Conservation (phyloP, 2,329 filamentous ascomycete genomes). For the Emmonsiellopsis sp. region DNA sequence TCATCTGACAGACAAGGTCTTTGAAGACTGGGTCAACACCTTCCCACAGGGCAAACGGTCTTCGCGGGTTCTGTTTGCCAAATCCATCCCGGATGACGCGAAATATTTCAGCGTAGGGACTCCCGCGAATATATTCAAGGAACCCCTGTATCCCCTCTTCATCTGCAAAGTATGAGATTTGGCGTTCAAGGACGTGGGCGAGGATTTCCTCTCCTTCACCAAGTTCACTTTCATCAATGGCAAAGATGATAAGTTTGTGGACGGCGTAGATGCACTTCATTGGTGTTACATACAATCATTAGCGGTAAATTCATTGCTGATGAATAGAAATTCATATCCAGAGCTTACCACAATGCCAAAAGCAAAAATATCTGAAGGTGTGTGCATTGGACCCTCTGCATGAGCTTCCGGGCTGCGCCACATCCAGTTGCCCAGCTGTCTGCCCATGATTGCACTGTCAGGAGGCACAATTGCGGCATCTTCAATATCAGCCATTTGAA, state of each 20-base stretch:
- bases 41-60: conserved; percentile 22
- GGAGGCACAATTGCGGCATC: conserved; percentile 8
- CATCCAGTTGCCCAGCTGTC: conserved; percentile 16
- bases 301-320: not conserved
- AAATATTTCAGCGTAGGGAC: conserved; percentile 28
- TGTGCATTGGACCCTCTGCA: conserved; percentile 13
- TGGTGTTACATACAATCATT: not conserved
- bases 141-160: conserved; percentile 29
- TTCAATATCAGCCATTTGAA: conserved; percentile 19
- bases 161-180: conserved; percentile 37
- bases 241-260: conserved; percentile 31
- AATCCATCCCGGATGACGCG: conserved; percentile 28
- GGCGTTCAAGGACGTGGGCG: conserved; percentile 31
- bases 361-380: conserved; percentile 2
- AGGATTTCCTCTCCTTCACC: conserved; percentile 24
- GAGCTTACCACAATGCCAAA: conserved; percentile 10
- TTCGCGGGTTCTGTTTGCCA: conserved; percentile 24
- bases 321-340: not conserved
- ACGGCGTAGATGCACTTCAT: conserved; percentile 37
- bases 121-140: conserved; percentile 29
- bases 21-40: conserved; percentile 29
- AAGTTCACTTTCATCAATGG: conserved; percentile 24
- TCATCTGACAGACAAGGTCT: conserved; percentile 25
- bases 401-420: conserved; percentile 24
- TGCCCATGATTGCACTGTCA: conserved; percentile 9